Conservation (phyloP, 164 flowering plant genomes). For the Vitis labrusca region DNA sequence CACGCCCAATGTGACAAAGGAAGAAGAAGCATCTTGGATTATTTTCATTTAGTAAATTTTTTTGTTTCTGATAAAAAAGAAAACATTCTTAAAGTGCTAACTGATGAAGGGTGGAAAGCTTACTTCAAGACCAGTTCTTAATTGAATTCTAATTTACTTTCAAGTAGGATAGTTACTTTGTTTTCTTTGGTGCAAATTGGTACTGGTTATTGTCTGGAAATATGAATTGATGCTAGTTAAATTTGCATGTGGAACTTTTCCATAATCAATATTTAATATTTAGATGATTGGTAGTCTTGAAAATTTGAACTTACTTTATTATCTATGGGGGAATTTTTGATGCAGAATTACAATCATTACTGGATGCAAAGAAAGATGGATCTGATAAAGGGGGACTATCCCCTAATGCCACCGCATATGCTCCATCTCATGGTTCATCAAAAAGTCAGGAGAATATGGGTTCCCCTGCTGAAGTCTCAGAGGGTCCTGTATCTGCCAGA, state of each 20-base stretch:
- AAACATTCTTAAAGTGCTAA: no score
- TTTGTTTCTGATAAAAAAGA: no score
- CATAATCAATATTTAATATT: neutral
- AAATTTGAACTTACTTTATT: slow-evolving; percentile 4
- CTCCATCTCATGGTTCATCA: slow-evolving; percentile 32
- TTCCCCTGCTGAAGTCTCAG: slow-evolving; percentile 31
- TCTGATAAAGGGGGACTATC: slow-evolving; percentile 43
- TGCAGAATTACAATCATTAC: slow-evolving; percentile 34
- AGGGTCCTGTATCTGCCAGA: slow-evolving; percentile 38
- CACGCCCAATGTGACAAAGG: no score
- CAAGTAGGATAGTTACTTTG: no score
- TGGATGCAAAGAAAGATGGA: slow-evolving; percentile 29
- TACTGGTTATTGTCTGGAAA: no score
- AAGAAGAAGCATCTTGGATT: no score
- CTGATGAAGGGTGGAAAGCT: no score
- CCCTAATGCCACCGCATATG: slow-evolving; percentile 35
- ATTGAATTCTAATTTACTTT: neutral
- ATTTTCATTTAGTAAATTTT: no score
- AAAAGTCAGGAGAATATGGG: slow-evolving; percentile 33
- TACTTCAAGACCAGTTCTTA: neutral
- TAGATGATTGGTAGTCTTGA: neutral
- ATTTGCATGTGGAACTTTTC: no score
- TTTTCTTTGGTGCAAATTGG: no score
- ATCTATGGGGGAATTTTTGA: slow-evolving; percentile 8
- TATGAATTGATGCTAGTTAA: no score